phyloP scores from a whole-genome alignment of 495 filamentous ascomycete genomes.

The Neurospora pannonica region DNA sequence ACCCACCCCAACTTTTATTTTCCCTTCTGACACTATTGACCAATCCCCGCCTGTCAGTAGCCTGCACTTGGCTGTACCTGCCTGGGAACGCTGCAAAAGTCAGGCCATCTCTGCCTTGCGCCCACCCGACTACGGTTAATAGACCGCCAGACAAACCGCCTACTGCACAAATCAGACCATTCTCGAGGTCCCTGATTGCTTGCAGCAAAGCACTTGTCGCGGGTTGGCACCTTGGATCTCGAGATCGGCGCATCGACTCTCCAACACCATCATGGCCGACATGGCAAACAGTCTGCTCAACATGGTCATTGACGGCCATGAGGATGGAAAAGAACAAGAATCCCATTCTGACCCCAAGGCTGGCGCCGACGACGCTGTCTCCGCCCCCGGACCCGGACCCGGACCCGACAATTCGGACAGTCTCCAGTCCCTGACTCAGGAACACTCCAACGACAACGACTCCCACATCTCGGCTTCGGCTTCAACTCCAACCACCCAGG shows the following conservation, averaged over 20 bases:
- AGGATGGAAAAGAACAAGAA: background rate
- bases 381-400: background rate
- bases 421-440: background rate
- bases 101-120: background rate
- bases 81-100: background rate
- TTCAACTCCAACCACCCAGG: background rate
- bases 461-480: background rate
- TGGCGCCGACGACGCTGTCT: background rate
- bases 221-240: background rate
- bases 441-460: background rate
- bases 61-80: background rate
- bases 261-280: background rate
- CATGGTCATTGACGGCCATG: background rate
- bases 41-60: background rate
- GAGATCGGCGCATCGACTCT: background rate
- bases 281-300: background rate
- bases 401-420: background rate
- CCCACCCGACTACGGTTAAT: background rate
- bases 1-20: background rate
- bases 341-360: background rate
- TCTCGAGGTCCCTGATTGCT: background rate
- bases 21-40: background rate
- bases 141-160: background rate
- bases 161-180: background rate
- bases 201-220: background rate